phyloP scores from a whole-genome alignment of 2,329 filamentous ascomycete genomes.

The Pestalotiopsis sp. region DNA sequence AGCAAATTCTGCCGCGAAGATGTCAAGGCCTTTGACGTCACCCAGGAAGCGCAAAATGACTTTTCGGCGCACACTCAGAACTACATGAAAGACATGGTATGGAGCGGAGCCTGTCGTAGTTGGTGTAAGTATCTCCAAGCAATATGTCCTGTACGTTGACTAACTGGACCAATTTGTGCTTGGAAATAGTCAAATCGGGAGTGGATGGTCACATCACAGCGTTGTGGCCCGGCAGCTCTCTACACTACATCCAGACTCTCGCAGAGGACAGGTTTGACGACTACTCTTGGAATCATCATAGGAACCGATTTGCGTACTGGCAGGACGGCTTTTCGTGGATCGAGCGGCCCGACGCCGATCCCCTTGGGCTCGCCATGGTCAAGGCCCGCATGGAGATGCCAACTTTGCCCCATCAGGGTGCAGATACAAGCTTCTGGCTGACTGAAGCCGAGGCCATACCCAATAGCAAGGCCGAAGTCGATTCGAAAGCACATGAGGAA shows the following conservation, averaged over 20 bases:
- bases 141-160: neutral
- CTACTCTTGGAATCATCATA: neutral
- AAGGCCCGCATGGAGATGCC: neutral
- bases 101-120: neutral
- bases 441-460: neutral
- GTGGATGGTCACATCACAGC: neutral
- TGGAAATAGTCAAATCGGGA: neutral
- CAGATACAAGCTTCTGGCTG: neutral
- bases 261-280: neutral
- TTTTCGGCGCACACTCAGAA: neutral
- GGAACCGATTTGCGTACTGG: neutral
- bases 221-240: slow-evolving; percentile 3
- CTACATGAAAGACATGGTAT: slow-evolving; percentile 5
- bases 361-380: neutral
- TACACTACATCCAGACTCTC: slow-evolving; percentile 2
- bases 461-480: neutral
- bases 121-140: neutral
- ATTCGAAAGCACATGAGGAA: neutral
- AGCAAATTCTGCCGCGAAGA: neutral
- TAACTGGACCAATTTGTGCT: no score
- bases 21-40: neutral
- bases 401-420: neutral
- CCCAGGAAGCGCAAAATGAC: neutral
- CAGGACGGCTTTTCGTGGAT: neutral
- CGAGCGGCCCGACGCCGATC: neutral